Percentiles rank a stretch among this genome's conserved stretches.
phyloP scores from a whole-genome alignment of 2,329 filamentous ascomycete genomes.

The Aspergillaceae sp. region DNA sequence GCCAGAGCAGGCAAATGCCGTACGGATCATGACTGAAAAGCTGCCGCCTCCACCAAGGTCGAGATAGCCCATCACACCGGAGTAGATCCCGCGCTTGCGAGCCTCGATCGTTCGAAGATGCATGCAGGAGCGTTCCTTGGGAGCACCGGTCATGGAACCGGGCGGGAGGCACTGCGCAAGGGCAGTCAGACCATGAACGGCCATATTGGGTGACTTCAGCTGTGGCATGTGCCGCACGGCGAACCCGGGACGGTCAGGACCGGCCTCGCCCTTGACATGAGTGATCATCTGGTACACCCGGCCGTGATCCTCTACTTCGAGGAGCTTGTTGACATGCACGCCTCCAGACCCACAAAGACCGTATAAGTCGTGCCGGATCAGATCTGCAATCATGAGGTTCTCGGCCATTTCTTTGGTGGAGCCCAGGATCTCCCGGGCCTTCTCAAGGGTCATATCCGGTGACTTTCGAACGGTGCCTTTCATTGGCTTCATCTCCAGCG shows the following conservation, averaged over 20 bases:
- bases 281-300: slow-evolving; percentile 89
- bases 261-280: slow-evolving; percentile 61
- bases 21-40: slow-evolving; percentile 86
- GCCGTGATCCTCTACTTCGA: slow-evolving; percentile 83
- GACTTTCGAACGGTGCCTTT: slow-evolving; percentile 87
- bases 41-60: slow-evolving; percentile 77
- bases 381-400: slow-evolving; percentile 95
- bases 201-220: slow-evolving; percentile 26
- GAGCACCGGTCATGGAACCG: slow-evolving; percentile 93
- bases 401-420: slow-evolving; percentile 87
- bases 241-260: slow-evolving; percentile 18
- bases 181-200: slow-evolving; percentile 57
- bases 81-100: slow-evolving; percentile 63
- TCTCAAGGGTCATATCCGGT: slow-evolving; percentile 56
- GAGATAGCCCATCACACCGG: slow-evolving; percentile 82
- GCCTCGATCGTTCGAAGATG: slow-evolving; percentile 63
- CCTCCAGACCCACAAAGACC: slow-evolving; percentile 67
- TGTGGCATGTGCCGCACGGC: slow-evolving; percentile 24
- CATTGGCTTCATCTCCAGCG: slow-evolving; percentile 69
- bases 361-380: slow-evolving; percentile 89
- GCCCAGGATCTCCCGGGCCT: slow-evolving; percentile 64
- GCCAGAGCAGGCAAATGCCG: slow-evolving; percentile 49
- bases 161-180: slow-evolving; percentile 72
- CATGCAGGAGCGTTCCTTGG: slow-evolving; percentile 87
- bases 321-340: slow-evolving; percentile 67